Conservation (phyloP, 2,329 filamentous ascomycete species). For the Trichoderma koningiopsis region DNA sequence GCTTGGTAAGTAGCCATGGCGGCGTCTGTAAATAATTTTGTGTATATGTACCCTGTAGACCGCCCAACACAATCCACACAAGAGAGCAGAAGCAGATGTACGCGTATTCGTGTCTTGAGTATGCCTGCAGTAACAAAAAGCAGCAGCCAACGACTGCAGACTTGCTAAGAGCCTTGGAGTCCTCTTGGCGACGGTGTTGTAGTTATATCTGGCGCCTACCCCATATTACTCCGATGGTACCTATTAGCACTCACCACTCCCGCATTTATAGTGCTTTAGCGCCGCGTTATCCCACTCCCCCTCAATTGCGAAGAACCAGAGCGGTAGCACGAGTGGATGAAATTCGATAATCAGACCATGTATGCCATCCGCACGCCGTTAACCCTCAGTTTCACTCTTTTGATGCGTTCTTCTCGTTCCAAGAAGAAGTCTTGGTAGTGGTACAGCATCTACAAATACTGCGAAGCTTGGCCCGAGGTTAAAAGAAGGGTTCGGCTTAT, state of each 20-base stretch:
- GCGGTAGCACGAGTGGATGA: not conserved
- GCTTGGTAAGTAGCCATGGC: constrained; percentile 38
- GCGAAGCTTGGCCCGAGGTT: constrained; percentile 8
- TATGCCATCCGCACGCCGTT: not conserved
- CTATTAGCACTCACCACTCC: not conserved
- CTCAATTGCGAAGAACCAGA: not conserved
- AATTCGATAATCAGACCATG: not conserved
- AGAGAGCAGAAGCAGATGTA: not conserved
- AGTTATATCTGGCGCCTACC: constrained; percentile 8
- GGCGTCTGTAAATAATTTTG: not conserved
- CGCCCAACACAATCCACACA: not conserved
- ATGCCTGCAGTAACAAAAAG: not conserved
- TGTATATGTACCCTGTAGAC: not conserved
- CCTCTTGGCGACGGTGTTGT: not conserved
- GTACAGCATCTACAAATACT: not conserved
- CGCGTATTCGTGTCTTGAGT: not conserved
- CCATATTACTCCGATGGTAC: not conserved
- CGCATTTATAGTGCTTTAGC: constrained; percentile 11
- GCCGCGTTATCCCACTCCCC: not conserved
- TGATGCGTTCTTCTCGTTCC: not conserved
- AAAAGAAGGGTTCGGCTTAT: constrained; percentile 3
- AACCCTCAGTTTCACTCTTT: not conserved
- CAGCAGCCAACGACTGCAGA: not conserved
- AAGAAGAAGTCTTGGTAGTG: not conserved
- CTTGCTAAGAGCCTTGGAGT: not conserved